Conservation (phyloP, 805 yeast species). For the Candida koratica region DNA sequence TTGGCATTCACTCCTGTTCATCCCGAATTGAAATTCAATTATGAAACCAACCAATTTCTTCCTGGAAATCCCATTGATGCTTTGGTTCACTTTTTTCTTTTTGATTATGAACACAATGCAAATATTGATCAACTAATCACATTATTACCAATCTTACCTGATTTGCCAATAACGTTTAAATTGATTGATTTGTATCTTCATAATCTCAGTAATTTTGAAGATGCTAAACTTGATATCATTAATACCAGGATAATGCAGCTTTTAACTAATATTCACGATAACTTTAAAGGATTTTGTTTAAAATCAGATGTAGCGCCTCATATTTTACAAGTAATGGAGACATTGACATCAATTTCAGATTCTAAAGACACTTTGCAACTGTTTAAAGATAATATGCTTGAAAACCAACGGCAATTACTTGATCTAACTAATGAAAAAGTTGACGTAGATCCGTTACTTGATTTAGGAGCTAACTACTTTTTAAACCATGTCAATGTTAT, state of each 20-base stretch:
- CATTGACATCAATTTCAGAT: constrained; percentile 23
- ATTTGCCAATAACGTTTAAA: constrained; percentile 27
- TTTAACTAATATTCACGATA: constrained; percentile 51
- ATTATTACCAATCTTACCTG: constrained; percentile 35
- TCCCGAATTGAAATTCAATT: constrained; percentile 43
- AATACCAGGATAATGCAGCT: constrained; percentile 51
- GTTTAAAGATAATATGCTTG: constrained; percentile 50
- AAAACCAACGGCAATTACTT: constrained; percentile 43
- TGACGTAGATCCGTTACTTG: constrained; percentile 21
- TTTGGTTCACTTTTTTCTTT: constrained; percentile 67
- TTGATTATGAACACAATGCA: constrained; percentile 18
- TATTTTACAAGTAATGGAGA: constrained; percentile 50
- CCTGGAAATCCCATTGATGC: constrained; percentile 64
- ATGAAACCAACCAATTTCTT: constrained; percentile 33
- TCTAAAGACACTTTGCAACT: constrained; percentile 31
- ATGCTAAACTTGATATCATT: constrained; percentile 25
- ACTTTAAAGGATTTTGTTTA: constrained; percentile 66
- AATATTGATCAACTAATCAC: constrained; percentile 20
- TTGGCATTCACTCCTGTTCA: constrained; percentile 15
- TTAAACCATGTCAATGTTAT: constrained; percentile 48
- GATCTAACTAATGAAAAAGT: constrained; percentile 20
- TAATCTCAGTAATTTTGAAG: constrained; percentile 15
- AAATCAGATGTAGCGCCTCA: constrained; percentile 58
- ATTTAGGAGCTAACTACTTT: constrained; percentile 44
- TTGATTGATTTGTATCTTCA: constrained; percentile 15